phyloP scores from a whole-genome alignment of 2,329 filamentous ascomycete species.

The Penicillium frequentans region DNA sequence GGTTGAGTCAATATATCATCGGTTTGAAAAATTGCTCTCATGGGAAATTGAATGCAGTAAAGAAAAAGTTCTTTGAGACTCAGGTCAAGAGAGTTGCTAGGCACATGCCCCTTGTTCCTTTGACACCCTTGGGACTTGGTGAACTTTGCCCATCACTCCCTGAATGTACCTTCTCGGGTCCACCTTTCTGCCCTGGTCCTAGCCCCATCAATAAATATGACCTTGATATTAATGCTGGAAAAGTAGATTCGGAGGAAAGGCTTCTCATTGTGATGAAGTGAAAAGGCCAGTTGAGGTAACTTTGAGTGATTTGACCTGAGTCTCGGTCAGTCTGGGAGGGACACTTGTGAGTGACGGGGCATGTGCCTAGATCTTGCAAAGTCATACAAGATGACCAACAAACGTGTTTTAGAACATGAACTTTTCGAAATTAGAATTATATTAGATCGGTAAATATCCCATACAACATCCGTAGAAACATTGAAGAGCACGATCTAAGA shows the following conservation, averaged over 20 bases:
- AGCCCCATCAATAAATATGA: neutral
- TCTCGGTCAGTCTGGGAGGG: neutral
- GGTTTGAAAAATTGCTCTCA: neutral
- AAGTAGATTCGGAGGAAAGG: neutral
- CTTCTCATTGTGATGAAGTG: neutral
- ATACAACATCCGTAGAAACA: neutral
- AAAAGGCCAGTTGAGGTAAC: neutral
- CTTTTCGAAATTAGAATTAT: conserved; percentile 15
- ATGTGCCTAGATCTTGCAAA: neutral
- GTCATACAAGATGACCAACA: neutral
- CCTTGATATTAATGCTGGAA: neutral
- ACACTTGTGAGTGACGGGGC: neutral
- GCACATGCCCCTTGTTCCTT: neutral
- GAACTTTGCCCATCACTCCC: neutral
- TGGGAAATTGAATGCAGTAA: neutral
- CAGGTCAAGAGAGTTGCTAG: neutral
- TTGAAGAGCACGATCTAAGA: conserved; percentile 6
- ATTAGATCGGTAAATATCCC: conserved; percentile 16
- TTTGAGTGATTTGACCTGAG: neutral
- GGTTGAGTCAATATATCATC: conserved; percentile 13
- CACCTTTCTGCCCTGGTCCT: neutral
- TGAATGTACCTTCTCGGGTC: neutral
- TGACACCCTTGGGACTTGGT: neutral
- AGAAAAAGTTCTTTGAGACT: neutral
- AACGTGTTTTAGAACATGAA: neutral